These are phyloP conservation scores for Trametopsis cervina DNA, from an alignment of 768 basidiomycete genomes.

Conservation along the genomic window DNA sequence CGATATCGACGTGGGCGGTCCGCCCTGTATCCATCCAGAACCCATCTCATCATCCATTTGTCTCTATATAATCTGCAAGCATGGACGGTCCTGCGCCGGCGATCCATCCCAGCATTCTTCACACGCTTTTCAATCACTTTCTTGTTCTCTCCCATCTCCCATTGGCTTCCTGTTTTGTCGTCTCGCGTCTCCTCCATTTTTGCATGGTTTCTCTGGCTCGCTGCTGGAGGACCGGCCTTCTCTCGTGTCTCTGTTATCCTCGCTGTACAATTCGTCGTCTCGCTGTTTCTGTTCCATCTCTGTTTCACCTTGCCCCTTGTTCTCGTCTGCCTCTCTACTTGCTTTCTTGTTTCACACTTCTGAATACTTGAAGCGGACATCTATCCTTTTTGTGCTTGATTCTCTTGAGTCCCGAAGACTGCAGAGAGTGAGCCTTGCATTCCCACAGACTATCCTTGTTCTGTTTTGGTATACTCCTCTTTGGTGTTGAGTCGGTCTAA, in stretches of 20 bases:
- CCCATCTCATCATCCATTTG: conserved; percentile 5
- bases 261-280: not conserved
- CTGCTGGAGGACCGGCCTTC: too few relatives aligned
- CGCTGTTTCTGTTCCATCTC: not conserved
- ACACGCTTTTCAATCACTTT: not conserved
- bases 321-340: not conserved
- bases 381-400: too few relatives aligned
- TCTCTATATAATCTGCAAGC: not conserved
- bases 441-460: too few relatives aligned
- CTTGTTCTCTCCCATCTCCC: not conserved
- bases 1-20: not conserved
- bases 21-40: not conserved
- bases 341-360: not conserved
- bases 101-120: not conserved
- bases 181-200: not conserved
- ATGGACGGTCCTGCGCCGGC: conserved; percentile 3
- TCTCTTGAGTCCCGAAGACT: too few relatives aligned
- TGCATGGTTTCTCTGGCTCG: too few relatives aligned
- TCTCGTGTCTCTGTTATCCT: not conserved
- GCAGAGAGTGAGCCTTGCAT: too few relatives aligned
- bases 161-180: not conserved
- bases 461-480: too few relatives aligned
- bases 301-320: not conserved
- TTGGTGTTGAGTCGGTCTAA: too few relatives aligned
- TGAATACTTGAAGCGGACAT: not conserved